Evolutionary conservation across 1,284 basidiomycete species (phyloP).

Genomic region (Pseudozyma hubeiensis): DNA sequence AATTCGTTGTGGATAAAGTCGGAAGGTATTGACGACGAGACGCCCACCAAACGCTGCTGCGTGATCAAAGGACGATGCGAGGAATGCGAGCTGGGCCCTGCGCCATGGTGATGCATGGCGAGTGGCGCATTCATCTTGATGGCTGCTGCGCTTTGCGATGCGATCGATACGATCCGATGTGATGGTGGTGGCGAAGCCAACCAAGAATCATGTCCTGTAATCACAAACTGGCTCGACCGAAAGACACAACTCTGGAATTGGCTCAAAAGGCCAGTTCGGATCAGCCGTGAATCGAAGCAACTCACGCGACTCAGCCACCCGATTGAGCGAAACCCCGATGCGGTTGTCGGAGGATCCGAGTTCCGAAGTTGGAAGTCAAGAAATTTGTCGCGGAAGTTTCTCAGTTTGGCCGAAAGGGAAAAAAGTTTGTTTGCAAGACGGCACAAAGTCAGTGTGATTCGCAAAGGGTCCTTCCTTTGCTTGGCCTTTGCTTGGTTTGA

Average conservation of each 20-base stretch:
- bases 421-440: background rate
- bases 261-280: background rate
- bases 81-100: slow-evolving; percentile 11
- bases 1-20: slow-evolving; percentile 95
- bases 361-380: slow-evolving; percentile 11
- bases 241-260: background rate
- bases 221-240: slow-evolving; percentile 1
- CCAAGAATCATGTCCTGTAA: no score
- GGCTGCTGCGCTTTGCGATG: background rate
- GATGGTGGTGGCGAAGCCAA: background rate
- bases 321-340: background rate
- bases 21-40: slow-evolving; percentile 29
- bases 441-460: slow-evolving; percentile 10
- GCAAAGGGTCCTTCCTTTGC: background rate
- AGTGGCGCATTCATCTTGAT: slow-evolving; percentile 34
- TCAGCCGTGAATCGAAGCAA: background rate
- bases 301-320: slow-evolving; percentile 16
- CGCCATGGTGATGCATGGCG: slow-evolving; percentile 18
- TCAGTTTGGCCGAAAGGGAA: background rate
- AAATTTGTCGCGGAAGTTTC: slow-evolving; percentile 5
- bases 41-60: slow-evolving; percentile 20
- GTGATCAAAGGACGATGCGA: slow-evolving; percentile 42
- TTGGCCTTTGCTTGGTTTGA: background rate
- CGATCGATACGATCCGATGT: background rate
- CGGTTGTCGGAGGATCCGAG: background rate